These are phyloP conservation scores for Neurospora tetraspora DNA, from an alignment of 495 filamentous ascomycete genomes.

Conservation along the genomic window DNA sequence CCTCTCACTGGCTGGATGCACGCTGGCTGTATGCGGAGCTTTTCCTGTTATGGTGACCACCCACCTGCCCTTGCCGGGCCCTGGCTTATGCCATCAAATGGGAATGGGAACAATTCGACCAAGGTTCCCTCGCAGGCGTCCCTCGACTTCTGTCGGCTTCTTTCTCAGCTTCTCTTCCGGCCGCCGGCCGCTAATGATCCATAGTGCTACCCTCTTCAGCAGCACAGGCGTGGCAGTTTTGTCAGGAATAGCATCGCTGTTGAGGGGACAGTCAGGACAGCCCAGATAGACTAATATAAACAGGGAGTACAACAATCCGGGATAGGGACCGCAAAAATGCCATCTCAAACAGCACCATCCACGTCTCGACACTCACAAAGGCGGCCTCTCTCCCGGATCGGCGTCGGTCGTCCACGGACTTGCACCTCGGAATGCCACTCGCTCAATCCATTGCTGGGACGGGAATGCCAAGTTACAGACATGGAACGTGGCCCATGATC, in stretches of 20 bases:
- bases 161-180: slow-evolving; percentile 12
- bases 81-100: slow-evolving; percentile 12
- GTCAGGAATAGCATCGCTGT: slow-evolving; percentile 1
- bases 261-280: not conserved
- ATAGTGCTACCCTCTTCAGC: not conserved
- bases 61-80: not conserved
- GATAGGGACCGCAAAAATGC: not conserved
- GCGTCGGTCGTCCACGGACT: not conserved
- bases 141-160: slow-evolving; percentile 23
- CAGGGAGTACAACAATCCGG: not conserved
- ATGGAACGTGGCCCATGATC: not conserved
- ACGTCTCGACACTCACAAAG: not conserved
- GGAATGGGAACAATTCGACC: slow-evolving; percentile 8
- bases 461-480: not conserved
- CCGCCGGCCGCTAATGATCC: slow-evolving; percentile 6
- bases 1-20: not conserved
- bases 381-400: not conserved
- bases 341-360: not conserved
- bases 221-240: slow-evolving; percentile 3
- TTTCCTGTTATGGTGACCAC: slow-evolving; percentile 10
- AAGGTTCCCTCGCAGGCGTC: slow-evolving; percentile 9
- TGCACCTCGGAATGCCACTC: not conserved
- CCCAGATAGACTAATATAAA: not conserved
- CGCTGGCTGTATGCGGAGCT: slow-evolving; percentile 8
- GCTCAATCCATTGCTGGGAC: not conserved